Conservation (phyloP, 225 moss, liverwort and hornwort species). For the Asterella californica region DNA sequence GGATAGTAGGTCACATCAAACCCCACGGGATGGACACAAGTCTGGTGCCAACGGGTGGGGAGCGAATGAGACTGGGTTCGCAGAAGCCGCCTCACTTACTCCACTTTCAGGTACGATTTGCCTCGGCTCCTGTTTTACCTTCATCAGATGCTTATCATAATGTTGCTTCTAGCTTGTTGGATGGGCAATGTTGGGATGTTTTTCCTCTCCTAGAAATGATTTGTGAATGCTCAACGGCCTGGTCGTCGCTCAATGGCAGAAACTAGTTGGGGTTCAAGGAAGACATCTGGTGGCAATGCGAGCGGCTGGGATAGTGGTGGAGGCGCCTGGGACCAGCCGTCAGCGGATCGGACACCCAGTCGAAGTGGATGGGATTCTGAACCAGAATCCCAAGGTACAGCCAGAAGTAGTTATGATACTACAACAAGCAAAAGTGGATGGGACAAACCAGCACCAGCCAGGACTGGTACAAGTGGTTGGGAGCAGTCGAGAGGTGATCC, state of each 20-base stretch:
- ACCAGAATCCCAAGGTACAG: slow-evolving; percentile 53
- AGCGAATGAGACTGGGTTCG: slow-evolving; percentile 17
- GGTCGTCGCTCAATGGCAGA: slow-evolving; percentile 20
- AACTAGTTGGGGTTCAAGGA: slow-evolving; percentile 37
- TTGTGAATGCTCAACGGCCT: neutral
- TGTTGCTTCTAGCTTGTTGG: neutral
- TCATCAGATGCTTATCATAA: neutral
- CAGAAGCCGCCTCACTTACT: slow-evolving; percentile 30
- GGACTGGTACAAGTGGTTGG: slow-evolving; percentile 30
- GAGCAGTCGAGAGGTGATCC: slow-evolving; percentile 44
- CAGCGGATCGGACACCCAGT: slow-evolving; percentile 19
- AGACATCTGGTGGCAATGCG: slow-evolving; percentile 25
- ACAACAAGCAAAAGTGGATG: slow-evolving; percentile 29
- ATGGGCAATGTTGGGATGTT: neutral
- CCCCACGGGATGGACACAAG: slow-evolving; percentile 31
- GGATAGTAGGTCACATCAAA: slow-evolving; percentile 36
- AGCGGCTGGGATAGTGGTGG: slow-evolving; percentile 26
- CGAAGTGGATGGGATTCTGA: slow-evolving; percentile 72
- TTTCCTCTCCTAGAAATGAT: neutral
- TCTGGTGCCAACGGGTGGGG: slow-evolving; percentile 35
- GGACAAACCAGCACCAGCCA: slow-evolving; percentile 25
- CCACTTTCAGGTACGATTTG: slow-evolving; percentile 32
- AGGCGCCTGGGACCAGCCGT: slow-evolving; percentile 32
- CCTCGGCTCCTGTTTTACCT: neutral
- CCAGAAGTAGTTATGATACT: slow-evolving; percentile 45